phyloP scores from a whole-genome alignment of 1,139 yeast species.

The Candida buenavistaensis region DNA sequence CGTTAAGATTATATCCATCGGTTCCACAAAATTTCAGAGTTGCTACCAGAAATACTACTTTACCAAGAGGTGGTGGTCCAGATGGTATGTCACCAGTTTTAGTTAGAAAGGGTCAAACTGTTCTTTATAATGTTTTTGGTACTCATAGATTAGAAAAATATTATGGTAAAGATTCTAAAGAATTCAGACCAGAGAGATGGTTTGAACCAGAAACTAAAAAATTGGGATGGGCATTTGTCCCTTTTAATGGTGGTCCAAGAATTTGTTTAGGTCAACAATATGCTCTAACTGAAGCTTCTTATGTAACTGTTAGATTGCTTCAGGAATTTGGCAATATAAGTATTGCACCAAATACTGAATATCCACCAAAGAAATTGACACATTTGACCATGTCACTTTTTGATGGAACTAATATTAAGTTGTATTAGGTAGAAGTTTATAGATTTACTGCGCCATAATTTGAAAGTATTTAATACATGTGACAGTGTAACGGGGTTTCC shows the following conservation, averaged over 20 bases:
- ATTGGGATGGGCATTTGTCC: conserved; percentile 53
- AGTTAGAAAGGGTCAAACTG: conserved; percentile 40
- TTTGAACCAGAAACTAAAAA: conserved; percentile 32
- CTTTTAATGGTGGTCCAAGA: conserved; percentile 63
- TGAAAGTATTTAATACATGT: no score
- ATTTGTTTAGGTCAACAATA: conserved; percentile 62
- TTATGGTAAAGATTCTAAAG: conserved; percentile 49
- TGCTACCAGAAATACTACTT: conserved; percentile 45
- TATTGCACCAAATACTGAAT: conserved; percentile 17
- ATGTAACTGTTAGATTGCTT: conserved; percentile 41
- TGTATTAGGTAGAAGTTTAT: conserved; percentile 10
- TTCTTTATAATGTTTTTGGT: conserved; percentile 38
- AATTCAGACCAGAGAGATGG: conserved; percentile 54
- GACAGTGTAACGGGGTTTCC: no score
- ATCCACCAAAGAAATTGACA: conserved; percentile 35
- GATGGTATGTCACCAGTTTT: conserved; percentile 43
- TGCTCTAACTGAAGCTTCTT: conserved; percentile 57
- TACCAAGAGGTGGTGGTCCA: conserved; percentile 57
- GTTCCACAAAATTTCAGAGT: conserved; percentile 52
- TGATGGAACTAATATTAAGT: conserved; percentile 24
- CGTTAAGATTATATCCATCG: conserved; percentile 52
- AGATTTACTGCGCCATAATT: no score
- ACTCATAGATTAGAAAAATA: conserved; percentile 39
- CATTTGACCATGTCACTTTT: conserved; percentile 35
- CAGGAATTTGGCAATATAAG: conserved; percentile 28